Evolutionary conservation across 768 basidiomycete species (phyloP), one percentile per base, ranked within the genome.

Genomic region (Suillus luteus): DNA sequence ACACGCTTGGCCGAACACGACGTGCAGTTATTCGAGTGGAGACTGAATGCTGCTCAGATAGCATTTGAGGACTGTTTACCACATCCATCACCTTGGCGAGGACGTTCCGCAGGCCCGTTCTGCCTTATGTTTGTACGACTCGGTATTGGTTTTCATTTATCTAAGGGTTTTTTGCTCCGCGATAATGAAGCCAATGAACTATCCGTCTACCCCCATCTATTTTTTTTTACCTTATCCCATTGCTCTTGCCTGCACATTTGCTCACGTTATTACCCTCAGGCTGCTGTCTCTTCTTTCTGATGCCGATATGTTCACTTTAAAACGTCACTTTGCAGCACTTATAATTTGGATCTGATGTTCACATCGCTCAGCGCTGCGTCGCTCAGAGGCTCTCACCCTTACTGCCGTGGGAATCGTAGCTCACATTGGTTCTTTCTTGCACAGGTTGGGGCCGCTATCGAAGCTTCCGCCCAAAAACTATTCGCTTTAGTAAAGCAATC

Each of bases 1-100:
- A 51, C 55, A 55, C 4, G 69, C 71, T 19, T 72, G 69, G 71
- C 54, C 54, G 11, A 55, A 35, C 12, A 1, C 12, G 12, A 37
- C 35, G 19, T 38, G 38, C 10, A 38, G 38, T 38, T 38, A 11
- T 11, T 38, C 38, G 4, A 12, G 12, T 38, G 38, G 11, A 38
- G 38, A 38, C 38, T 38, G 11, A 38, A 12, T 38, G 38, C 12
- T 4, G 38, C 38, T 12, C 12, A 11, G 38, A 38, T 11, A 38
- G 10, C 38, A 4, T 38, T 38, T 38, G n/a, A n/a, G n/a, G 31
- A 33, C 31, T 33, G 31, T 33, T 33, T 33, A 33, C 31, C 31
- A 33, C 31, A 2, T 33, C 31, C 31, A 5, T 33, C 31, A 5
- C 31, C 31, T 33, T 33, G 31, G 31, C 31, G 31, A 33, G 31